Percentiles rank a stretch among this genome's conserved stretches.
Conservation (phyloP, 1,139 yeast species). For the Arxiozyma heterogenica region DNA sequence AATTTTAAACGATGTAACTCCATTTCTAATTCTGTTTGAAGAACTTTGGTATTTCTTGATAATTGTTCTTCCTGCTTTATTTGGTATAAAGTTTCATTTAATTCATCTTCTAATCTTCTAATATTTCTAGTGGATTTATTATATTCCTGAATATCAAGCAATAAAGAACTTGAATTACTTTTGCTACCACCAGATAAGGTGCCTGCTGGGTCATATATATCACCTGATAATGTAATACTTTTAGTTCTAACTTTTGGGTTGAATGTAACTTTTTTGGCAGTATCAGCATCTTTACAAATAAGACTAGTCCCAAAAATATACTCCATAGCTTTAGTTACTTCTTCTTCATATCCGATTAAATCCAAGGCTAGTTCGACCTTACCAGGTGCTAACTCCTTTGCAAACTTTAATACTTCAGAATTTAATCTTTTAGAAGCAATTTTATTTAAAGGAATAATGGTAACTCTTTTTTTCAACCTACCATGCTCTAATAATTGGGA, state of each 20-base stretch:
- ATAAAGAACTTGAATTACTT: constrained; percentile 45
- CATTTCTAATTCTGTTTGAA: constrained; percentile 59
- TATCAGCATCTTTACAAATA: constrained; percentile 75
- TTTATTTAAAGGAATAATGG: constrained; percentile 86
- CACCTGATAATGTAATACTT: constrained; percentile 92
- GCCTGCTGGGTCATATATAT: constrained; percentile 92
- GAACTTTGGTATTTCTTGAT: constrained; percentile 43
- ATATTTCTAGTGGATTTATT: constrained; percentile 43
- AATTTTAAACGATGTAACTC: constrained; percentile 60
- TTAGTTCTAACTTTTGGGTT: constrained; percentile 71
- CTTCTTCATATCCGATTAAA: constrained; percentile 63
- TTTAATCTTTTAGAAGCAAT: constrained; percentile 52
- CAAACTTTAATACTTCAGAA: constrained; percentile 40
- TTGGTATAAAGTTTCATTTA: constrained; percentile 36
- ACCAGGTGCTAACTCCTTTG: constrained; percentile 55
- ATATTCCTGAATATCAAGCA: constrained; percentile 60
- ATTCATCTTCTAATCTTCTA: constrained; percentile 36
- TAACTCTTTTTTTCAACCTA: constrained; percentile 68
- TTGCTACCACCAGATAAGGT: constrained; percentile 94
- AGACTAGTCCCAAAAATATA: constrained; percentile 84
- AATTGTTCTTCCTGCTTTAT: constrained; percentile 41
- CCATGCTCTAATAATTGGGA: constrained; percentile 74
- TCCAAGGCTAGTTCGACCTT: constrained; percentile 83
- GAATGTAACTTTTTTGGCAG: constrained; percentile 83
- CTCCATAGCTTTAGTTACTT: constrained; percentile 75